phyloP scores from a whole-genome alignment of 768 basidiomycete genomes.

The Lyophyllum shimeji region DNA sequence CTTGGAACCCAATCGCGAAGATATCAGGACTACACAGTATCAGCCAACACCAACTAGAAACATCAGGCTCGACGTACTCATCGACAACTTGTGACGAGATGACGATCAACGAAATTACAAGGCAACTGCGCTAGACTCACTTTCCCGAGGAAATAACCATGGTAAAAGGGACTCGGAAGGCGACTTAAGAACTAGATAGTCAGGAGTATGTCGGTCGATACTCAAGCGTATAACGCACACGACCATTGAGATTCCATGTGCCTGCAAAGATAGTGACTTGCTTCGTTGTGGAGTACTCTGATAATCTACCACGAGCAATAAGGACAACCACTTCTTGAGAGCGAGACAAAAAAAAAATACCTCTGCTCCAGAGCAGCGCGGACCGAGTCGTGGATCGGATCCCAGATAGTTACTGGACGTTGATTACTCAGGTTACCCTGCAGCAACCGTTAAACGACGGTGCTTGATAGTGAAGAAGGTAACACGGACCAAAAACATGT shows the following conservation, averaged over 20 bases:
- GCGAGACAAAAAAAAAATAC: slow-evolving; percentile 33
- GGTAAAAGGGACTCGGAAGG: slow-evolving; percentile 81
- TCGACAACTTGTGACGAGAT: slow-evolving; percentile 26
- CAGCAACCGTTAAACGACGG: slow-evolving; percentile 9
- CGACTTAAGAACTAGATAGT: slow-evolving; percentile 36
- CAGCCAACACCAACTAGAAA: slow-evolving; percentile 1
- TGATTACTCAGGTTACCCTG: slow-evolving; percentile 94
- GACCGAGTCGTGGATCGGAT: slow-evolving; percentile 91
- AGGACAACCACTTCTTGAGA: not conserved
- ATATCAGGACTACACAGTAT: slow-evolving; percentile 70
- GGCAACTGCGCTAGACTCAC: slow-evolving; percentile 43
- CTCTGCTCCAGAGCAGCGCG: slow-evolving; percentile 67
- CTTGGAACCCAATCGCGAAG: slow-evolving; percentile 90
- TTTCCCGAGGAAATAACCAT: slow-evolving; percentile 86
- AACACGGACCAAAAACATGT: slow-evolving; percentile 84
- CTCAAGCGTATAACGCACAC: slow-evolving; percentile 43
- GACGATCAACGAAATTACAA: slow-evolving; percentile 16
- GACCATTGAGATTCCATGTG: slow-evolving; percentile 96
- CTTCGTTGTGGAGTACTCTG: slow-evolving; percentile 82
- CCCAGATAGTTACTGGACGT: slow-evolving; percentile 85
- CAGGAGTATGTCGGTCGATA: not conserved
- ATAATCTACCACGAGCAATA: slow-evolving; percentile 41
- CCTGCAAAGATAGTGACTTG: slow-evolving; percentile 80
- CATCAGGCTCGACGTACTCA: slow-evolving; percentile 44
- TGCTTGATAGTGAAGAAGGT: not conserved